A percentile compares a stretch with the other conserved stretches of the same genome.
Evolutionary conservation across 1,139 yeast genomes (phyloP).

Genomic region (Sugiyamaella paludigena): DNA sequence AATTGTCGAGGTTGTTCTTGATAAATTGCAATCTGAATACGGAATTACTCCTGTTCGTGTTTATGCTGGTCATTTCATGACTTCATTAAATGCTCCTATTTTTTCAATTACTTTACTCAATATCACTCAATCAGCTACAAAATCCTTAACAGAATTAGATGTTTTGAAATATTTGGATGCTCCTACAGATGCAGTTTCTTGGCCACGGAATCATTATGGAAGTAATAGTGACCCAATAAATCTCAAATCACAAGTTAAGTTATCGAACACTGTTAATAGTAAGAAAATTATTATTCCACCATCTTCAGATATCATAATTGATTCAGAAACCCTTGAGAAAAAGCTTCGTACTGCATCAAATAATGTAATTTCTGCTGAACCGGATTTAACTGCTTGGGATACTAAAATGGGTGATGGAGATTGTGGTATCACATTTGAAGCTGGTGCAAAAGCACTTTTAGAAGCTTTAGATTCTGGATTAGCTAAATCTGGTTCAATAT

Average conservation of each 20-base stretch:
- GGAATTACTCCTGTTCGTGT: constrained; percentile 44
- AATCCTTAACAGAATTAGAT: constrained; percentile 22
- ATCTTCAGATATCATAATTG: constrained; percentile 35
- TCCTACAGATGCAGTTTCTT: constrained; percentile 43
- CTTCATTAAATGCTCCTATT: constrained; percentile 53
- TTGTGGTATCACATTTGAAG: constrained; percentile 49
- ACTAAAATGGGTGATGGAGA: constrained; percentile 55
- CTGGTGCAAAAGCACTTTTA: constrained; percentile 45
- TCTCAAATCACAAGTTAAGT: constrained; percentile 13
- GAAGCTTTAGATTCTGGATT: constrained; percentile 37
- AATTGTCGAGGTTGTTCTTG: constrained; percentile 37
- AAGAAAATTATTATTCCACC: neutral
- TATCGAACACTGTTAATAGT: constrained; percentile 2
- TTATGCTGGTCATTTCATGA: constrained; percentile 48
- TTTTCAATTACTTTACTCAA: constrained; percentile 51
- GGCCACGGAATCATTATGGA: constrained; percentile 34
- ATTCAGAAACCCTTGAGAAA: constrained; percentile 36
- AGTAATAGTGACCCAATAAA: constrained; percentile 16
- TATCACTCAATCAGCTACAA: constrained; percentile 40
- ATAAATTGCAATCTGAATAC: constrained; percentile 41
- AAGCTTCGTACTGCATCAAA: constrained; percentile 42
- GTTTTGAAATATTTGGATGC: constrained; percentile 44
- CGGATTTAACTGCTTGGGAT: constrained; percentile 50
- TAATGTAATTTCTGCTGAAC: constrained; percentile 45
- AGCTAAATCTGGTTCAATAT: constrained; percentile 30